Conservation (phyloP, 192 early-diverging fungal genomes). For the Rhizoclosmatium sp. region DNA sequence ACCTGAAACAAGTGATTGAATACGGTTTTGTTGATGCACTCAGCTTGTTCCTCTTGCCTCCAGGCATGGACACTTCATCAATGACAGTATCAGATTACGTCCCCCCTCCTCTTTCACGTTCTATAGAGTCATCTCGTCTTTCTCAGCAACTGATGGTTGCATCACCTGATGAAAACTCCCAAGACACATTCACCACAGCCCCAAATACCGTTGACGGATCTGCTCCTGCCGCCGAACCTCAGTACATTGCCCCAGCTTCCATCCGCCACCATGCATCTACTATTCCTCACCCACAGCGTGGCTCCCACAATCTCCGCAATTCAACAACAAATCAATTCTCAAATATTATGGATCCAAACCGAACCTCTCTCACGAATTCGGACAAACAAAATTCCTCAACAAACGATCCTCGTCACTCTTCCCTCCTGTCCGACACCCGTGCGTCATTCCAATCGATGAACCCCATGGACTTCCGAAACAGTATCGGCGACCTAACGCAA, state of each 20-base stretch:
- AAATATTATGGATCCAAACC: neutral
- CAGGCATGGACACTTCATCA: neutral
- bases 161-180: neutral
- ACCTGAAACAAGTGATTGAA: slow-evolving; percentile 19
- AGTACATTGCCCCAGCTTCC: neutral
- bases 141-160: neutral
- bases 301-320: neutral
- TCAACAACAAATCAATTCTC: neutral
- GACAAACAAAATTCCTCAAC: neutral
- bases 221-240: neutral
- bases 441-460: slow-evolving; percentile 4
- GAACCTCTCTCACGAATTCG: neutral
- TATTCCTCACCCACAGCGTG: slow-evolving; percentile 9
- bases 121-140: neutral
- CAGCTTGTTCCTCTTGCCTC: neutral
- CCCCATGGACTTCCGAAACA: slow-evolving; percentile 4
- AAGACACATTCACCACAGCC: neutral
- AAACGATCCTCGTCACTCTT: neutral
- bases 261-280: neutral
- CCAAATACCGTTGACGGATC: neutral
- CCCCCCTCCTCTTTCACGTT: neutral
- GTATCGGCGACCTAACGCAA: neutral
- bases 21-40: slow-evolving; percentile 9
- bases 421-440: neutral
- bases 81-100: neutral